Percentiles rank a stretch among this genome's conserved stretches.
Evolutionary conservation across 768 basidiomycete species (phyloP).

Genomic region (Auricularia heimuer): DNA sequence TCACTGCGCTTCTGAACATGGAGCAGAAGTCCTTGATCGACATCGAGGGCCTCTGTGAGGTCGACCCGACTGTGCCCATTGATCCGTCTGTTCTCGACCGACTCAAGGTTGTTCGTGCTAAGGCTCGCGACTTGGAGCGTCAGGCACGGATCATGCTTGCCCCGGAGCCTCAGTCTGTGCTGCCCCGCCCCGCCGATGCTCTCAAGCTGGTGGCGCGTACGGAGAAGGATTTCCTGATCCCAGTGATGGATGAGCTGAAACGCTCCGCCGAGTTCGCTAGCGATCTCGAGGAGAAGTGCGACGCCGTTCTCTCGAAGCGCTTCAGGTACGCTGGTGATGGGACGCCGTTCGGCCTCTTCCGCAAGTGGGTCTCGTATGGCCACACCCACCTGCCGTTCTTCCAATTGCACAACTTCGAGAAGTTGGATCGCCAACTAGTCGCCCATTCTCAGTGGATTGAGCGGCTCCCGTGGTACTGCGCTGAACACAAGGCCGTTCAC

Average conservation of each 20-base stretch:
- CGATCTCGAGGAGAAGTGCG: conserved; percentile 68
- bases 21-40: conserved; percentile 35
- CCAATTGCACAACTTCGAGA: conserved; percentile 61
- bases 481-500: conserved; percentile 54
- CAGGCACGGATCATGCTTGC: conserved; percentile 63
- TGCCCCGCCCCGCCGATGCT: conserved; percentile 60
- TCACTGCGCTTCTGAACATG: conserved; percentile 56
- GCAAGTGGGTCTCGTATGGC: conserved; percentile 65
- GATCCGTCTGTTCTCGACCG: conserved; percentile 57
- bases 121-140: conserved; percentile 72
- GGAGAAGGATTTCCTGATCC: conserved; percentile 68
- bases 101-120: conserved; percentile 50
- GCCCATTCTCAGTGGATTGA: conserved; percentile 63
- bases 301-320: conserved; percentile 56
- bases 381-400: conserved; percentile 65
- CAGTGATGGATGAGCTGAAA: conserved; percentile 54
- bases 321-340: conserved; percentile 46
- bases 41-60: conserved; percentile 59
- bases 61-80: conserved; percentile 59
- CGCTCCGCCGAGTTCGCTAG: conserved; percentile 65
- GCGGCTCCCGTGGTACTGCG: conserved; percentile 71
- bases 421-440: conserved; percentile 56
- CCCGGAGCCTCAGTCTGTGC: conserved; percentile 39
- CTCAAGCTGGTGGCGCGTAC: conserved; percentile 57
- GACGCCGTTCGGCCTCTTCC: conserved; percentile 63